Conservation (phyloP, 441 rosid species). For the Mallotus repandus region DNA sequence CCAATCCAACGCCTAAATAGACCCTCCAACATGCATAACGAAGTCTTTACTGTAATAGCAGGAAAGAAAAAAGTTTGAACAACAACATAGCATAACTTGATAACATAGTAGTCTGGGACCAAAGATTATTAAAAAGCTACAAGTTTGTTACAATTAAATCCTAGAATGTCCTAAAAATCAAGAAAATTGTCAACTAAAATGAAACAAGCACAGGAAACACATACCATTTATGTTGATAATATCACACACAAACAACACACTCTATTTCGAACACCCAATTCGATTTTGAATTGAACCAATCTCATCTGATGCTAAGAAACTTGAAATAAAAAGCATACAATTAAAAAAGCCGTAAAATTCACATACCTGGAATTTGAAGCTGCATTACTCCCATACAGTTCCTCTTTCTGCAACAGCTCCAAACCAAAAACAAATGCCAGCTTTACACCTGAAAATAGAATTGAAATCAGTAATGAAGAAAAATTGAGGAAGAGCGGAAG, state of each 20-base stretch:
- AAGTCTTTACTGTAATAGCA: constrained; percentile 72
- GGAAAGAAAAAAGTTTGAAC: constrained; percentile 12
- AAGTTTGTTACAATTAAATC: background rate
- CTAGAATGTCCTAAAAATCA: background rate
- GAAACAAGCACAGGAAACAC: background rate
- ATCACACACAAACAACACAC: too few species aligned
- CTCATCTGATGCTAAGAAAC: too few species aligned
- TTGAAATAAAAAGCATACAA: too few species aligned
- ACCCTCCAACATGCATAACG: constrained; percentile 81
- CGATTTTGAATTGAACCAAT: background rate
- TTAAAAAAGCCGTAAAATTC: background rate
- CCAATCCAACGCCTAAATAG: constrained; percentile 96
- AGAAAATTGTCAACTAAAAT: background rate
- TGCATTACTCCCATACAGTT: constrained; percentile 23
- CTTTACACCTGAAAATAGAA: too few species aligned
- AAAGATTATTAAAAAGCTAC: background rate
- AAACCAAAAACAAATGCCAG: constrained; percentile 9
- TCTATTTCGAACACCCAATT: too few species aligned
- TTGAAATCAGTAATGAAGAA: too few species aligned
- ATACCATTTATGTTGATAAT: background rate
- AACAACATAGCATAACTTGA: background rate
- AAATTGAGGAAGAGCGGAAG: too few species aligned
- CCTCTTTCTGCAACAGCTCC: constrained; percentile 35
- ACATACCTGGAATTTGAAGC: constrained; percentile 45
- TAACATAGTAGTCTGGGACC: background rate